These are phyloP conservation scores for Albifimbria verrucaria DNA, from an alignment of 2,329 filamentous ascomycete species.

Conservation along the genomic window DNA sequence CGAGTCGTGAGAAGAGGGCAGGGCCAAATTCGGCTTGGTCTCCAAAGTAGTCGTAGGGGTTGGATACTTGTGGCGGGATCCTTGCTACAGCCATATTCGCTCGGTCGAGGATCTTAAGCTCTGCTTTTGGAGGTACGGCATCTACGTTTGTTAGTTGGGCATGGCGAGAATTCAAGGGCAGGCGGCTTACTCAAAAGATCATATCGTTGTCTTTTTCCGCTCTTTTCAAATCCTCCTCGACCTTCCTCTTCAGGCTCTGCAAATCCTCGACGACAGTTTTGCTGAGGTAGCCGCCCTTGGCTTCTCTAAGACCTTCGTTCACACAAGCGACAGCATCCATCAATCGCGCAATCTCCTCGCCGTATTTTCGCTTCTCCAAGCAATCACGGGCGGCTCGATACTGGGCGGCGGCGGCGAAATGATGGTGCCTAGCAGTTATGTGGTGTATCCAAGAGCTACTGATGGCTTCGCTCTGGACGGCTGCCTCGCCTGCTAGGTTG, in stretches of 20 bases:
- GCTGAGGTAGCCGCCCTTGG: constrained; percentile 69
- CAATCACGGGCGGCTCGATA: constrained; percentile 88
- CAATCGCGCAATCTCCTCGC: constrained; percentile 87
- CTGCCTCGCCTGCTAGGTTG: constrained; percentile 76
- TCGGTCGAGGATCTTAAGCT: constrained; percentile 79
- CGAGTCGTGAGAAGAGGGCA: constrained; percentile 83
- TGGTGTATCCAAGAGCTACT: constrained; percentile 97
- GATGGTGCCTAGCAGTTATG: constrained; percentile 93
- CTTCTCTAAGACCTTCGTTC: constrained; percentile 82
- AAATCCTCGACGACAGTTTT: constrained; percentile 79
- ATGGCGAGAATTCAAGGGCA: not conserved
- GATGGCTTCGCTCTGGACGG: constrained; percentile 83
- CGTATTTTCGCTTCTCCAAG: constrained; percentile 89
- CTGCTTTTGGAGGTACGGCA: constrained; percentile 81
- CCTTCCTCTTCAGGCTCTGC: constrained; percentile 74
- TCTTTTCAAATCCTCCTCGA: constrained; percentile 83
- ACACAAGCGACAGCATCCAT: constrained; percentile 79
- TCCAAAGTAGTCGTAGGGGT: constrained; percentile 76
- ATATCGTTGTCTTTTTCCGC: constrained; percentile 96
- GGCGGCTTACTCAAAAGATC: constrained; percentile 72
- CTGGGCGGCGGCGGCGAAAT: constrained; percentile 94
- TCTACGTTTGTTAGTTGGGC: constrained; percentile 40
- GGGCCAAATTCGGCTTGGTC: constrained; percentile 77
- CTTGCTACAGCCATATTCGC: constrained; percentile 83
- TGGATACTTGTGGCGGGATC: constrained; percentile 76